phyloP scores from a whole-genome alignment of 2,329 filamentous ascomycete genomes.

The Ceratocystiopsis sp. region DNA sequence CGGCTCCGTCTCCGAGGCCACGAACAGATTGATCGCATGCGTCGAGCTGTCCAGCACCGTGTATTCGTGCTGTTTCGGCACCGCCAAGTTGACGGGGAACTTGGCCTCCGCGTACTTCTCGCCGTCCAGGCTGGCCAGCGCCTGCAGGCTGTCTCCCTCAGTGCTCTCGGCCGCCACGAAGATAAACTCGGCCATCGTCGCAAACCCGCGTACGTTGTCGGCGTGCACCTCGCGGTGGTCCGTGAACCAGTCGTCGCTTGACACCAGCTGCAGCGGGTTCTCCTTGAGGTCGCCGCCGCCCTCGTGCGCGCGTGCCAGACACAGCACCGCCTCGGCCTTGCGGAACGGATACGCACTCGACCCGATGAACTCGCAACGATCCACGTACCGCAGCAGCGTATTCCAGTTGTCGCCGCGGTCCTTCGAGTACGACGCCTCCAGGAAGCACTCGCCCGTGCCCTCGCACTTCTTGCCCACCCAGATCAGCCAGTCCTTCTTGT shows the following conservation, averaged over 20 bases:
- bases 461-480: slow-evolving; percentile 70
- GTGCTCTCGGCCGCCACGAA: slow-evolving; percentile 64
- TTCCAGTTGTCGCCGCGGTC: slow-evolving; percentile 73
- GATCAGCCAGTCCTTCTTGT: slow-evolving; percentile 76
- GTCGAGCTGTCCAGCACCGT: slow-evolving; percentile 91
- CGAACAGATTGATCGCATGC: slow-evolving; percentile 86
- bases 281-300: slow-evolving; percentile 37
- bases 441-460: slow-evolving; percentile 40
- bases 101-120: slow-evolving; percentile 63
- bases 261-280: slow-evolving; percentile 51
- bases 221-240: slow-evolving; percentile 42
- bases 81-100: slow-evolving; percentile 73
- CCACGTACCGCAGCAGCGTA: slow-evolving; percentile 53
- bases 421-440: slow-evolving; percentile 56
- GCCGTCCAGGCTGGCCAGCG: slow-evolving; percentile 75
- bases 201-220: slow-evolving; percentile 65
- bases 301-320: slow-evolving; percentile 45
- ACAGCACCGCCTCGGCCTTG: slow-evolving; percentile 38
- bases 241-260: slow-evolving; percentile 61
- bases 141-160: slow-evolving; percentile 50
- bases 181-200: slow-evolving; percentile 93
- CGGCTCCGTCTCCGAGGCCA: slow-evolving; percentile 52
- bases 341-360: slow-evolving; percentile 39
- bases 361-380: slow-evolving; percentile 75
- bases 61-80: slow-evolving; percentile 65